Evolutionary conservation across 345 rosid genomes (phyloP).

Genomic region (Pugionium dolabratum): DNA sequence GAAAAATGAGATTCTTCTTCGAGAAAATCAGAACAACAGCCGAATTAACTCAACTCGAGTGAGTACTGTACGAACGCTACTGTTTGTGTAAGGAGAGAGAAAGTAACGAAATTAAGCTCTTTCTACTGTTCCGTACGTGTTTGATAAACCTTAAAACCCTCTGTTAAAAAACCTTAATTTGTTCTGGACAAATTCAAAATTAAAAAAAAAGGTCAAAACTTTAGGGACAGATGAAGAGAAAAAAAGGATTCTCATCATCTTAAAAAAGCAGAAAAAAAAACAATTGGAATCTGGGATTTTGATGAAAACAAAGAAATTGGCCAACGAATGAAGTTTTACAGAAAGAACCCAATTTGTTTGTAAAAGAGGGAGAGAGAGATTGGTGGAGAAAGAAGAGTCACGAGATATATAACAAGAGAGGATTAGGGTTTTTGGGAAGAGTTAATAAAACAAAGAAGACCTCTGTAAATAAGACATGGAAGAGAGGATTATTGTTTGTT

Average conservation of each 20-base stretch:
- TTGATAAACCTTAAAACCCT: conserved; percentile 57
- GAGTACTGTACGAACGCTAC: not conserved
- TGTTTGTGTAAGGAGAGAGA: conserved; percentile 22
- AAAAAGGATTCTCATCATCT: conserved; percentile 22
- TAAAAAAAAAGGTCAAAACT: conserved; percentile 46
- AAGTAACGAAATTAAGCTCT: conserved; percentile 19
- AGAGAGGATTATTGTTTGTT: not conserved
- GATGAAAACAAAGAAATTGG: conserved; percentile 2
- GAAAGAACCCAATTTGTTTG: conserved; percentile 26
- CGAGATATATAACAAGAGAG: conserved; percentile 38
- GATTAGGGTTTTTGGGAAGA: conserved; percentile 32
- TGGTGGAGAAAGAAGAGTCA: conserved; percentile 37
- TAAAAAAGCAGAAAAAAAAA: conserved; percentile 21
- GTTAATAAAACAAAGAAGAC: conserved; percentile 8
- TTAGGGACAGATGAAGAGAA: conserved; percentile 26
- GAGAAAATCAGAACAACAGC: not conserved
- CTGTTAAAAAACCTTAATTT: not conserved
- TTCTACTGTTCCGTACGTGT: no score
- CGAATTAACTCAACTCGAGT: not conserved
- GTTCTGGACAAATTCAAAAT: conserved; percentile 5
- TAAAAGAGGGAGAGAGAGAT: conserved; percentile 16
- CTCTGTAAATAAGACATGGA: conserved; percentile 21
- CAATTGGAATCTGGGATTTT: conserved; percentile 24
- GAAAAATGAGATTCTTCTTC: not conserved
- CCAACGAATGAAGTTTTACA: conserved; percentile 37